Evolutionary conservation across 2,329 filamentous ascomycete species (phyloP), one percentile per base, ranked within the genome.

Genomic region (Ophiostoma pallidulum): DNA sequence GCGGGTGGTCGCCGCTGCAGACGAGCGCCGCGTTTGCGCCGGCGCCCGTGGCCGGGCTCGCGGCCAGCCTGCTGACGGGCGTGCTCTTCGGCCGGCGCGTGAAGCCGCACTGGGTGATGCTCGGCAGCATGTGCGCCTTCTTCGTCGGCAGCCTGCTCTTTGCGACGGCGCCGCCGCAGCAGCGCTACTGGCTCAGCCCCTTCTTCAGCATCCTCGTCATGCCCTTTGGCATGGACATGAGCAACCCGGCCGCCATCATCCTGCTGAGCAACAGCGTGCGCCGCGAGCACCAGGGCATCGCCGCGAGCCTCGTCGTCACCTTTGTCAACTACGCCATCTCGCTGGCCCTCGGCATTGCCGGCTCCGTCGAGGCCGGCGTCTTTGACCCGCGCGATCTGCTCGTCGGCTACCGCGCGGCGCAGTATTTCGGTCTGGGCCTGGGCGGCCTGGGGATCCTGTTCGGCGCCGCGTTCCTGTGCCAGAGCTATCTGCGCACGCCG

Each of bases 261-360:
- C 71, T 83, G 28, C 64, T 85, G 8, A 75, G 71, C 20, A 73
- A 82, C 51, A 63, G 64, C 1, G 66, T 73, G 0, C 58, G 64
- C 8, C 66, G 62, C 43, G 62, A 69, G 33, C 63, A 74, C 47
- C 68, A 73, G 53, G 70, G 70, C 3, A 66, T 72, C 10, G 70
- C 61, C 0, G 69, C 67, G 6, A 75, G 70, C 14, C 58, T 84
- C 8, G 74, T 83, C 37, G 78, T 73, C 50, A 83, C 80, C 0
- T 67, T 82, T 9, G 74, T 84, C 50, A 84, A 86, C 60, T 86
- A 85, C 58, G 74, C 73, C 50, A 83, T 85, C 32, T 77, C 77
- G 0, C 61, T 85, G 3, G 79, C 78, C 0, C 66, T 86, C 0
- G 82, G 81, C 0, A 72, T 86, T 40, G 81, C 80, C 0, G 80